Evolutionary conservation across 208 protist genomes (phyloP).

Genomic region (Leishmania major): DNA sequence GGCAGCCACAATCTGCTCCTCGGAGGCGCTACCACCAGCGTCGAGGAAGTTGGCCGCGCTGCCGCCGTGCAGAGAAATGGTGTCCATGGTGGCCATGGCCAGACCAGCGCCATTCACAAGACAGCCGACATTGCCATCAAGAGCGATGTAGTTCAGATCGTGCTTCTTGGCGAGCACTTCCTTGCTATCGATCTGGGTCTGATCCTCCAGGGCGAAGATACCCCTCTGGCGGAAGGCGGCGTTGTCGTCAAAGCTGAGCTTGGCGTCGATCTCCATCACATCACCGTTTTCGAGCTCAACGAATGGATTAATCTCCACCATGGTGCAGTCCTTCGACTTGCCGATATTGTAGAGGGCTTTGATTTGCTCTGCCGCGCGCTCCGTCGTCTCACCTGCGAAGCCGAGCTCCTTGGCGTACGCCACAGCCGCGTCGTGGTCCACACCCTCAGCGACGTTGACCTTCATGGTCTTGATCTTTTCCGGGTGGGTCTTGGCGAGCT

Average conservation of each 20-base stretch:
- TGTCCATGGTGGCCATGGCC: constrained; percentile 99
- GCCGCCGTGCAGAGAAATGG: constrained; percentile 98
- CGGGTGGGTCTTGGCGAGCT: constrained; percentile 95
- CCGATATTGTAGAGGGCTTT: constrained; percentile 98
- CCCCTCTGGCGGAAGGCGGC: constrained; percentile 97
- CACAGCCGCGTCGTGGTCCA: constrained; percentile 84
- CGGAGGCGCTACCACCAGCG: constrained; percentile 95
- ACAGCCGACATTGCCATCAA: constrained; percentile 99
- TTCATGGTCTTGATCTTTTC: constrained; percentile 96
- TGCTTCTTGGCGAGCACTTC: constrained; percentile 96
- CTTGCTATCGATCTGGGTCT: constrained; percentile 93
- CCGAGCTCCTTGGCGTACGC: constrained; percentile 91
- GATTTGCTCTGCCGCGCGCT: constrained; percentile 93
- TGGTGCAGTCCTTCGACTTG: constrained; percentile 95
- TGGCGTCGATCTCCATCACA: constrained; percentile 98
- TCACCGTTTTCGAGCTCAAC: constrained; percentile 95
- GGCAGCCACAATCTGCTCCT: constrained; percentile 95
- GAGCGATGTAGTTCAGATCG: constrained; percentile 99
- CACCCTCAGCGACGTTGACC: constrained; percentile 94
- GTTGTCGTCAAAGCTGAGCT: constrained; percentile 99
- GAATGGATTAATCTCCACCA: constrained; percentile 99
- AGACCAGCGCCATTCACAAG: constrained; percentile 99
- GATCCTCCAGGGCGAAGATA: constrained; percentile 96
- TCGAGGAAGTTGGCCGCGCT: constrained; percentile 99
- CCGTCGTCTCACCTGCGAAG: constrained; percentile 79